Percentiles rank a stretch among this genome's conserved stretches.
These are phyloP conservation scores for Trypanosoma mega DNA, from an alignment of 208 protist species.

Conservation along the genomic window DNA sequence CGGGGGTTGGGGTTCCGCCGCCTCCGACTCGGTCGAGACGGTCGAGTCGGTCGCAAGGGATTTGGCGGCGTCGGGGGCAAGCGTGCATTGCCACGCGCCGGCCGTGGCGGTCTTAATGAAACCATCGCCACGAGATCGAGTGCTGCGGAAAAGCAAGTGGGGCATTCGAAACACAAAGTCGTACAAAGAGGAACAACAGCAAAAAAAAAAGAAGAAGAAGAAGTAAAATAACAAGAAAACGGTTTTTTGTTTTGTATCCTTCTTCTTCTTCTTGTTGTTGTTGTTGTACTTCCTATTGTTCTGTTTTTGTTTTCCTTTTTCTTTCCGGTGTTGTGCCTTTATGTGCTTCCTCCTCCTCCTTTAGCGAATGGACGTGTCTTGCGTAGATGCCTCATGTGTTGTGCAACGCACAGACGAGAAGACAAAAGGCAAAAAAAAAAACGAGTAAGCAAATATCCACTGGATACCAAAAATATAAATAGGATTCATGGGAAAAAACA, in stretches of 20 bases:
- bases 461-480: neutral
- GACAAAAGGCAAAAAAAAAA: conserved; percentile 19
- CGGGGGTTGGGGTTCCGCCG: too few species aligned
- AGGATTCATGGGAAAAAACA: neutral
- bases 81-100: conserved; percentile 30
- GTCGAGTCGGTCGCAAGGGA: too few species aligned
- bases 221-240: conserved; percentile 10
- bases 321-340: too few species aligned
- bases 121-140: conserved; percentile 19
- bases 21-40: too few species aligned
- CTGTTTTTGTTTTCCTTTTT: too few species aligned
- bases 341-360: too few species aligned
- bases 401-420: neutral
- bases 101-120: conserved; percentile 25
- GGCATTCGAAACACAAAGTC: conserved; percentile 11
- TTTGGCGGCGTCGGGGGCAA: neutral
- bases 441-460: neutral
- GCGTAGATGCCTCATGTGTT: too few species aligned
- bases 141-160: conserved; percentile 11
- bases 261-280: conserved; percentile 4
- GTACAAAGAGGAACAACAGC: conserved; percentile 8
- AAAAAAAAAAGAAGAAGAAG: conserved; percentile 6
- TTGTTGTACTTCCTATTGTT: conserved; percentile 5
- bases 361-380: too few species aligned
- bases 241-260: neutral